Base-by-base conservation (phyloP, 805 yeast species). In the Spathaspora girioi region DNA sequence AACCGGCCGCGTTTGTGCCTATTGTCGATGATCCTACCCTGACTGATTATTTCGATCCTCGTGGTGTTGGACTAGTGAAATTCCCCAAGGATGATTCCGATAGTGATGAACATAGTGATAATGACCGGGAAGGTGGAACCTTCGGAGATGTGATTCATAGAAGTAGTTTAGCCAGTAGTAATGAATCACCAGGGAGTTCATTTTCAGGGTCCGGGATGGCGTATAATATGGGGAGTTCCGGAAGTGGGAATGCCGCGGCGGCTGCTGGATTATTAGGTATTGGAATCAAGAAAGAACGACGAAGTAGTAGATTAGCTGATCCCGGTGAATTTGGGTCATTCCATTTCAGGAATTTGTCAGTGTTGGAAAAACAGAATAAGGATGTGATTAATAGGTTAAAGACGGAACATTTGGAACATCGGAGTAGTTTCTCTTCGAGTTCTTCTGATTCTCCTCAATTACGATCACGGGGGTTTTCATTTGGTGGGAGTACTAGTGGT, bases 291-390 rank as follows among this genome's bases (percentile, higher is more conserved):
- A 75, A 89, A 46, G 96, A 89, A 56, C 77, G 93, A 51, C 74
- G 94, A 47, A 82, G 89, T 2, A 81, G 89, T 55, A 79, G 89
- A 57, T 66, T 89, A 54, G 86, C 86, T 48, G 93, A 87, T 51
- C 78, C 86, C 2, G 71, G 75, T 20, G 93, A 93, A 60, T 94
- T 94, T 78, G 99, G 99, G 0, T 86, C 94, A 3, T 94, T 94
- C 67, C 86, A 89, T 53, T 94, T 89, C 69, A 78, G 97, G 57
- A 94, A 94, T 64, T 71, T 94, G 55, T 85, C 93, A 4, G 94
- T 94, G 5, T 77, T 96, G 50, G 98, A 94, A 59, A 88, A 87
- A 60, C 97, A 97, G 8, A 94, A 94, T 63, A 90, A 89, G 62
- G 97, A 92, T 68, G 92, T 88, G 12, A 90, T 94, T 56, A 88